phyloP scores from a whole-genome alignment of 257 asterid genomes.

The Cruciata laevipes region DNA sequence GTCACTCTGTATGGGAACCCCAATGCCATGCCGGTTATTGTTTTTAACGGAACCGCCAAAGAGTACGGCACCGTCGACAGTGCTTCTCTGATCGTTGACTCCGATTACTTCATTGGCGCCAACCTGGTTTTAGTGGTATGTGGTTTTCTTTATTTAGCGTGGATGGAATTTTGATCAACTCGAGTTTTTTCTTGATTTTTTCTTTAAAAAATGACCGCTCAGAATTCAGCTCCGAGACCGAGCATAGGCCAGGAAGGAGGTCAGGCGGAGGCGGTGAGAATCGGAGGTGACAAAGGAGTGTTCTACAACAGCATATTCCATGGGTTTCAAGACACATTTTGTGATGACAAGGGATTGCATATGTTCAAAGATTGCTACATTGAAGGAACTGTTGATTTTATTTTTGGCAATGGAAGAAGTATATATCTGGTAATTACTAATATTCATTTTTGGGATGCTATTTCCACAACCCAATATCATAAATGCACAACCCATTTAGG shows the following conservation, averaged over 20 bases:
- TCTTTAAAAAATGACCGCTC: background rate
- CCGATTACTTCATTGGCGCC: conserved; percentile 53
- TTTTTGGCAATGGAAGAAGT: conserved; percentile 64
- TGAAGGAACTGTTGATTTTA: conserved; percentile 82
- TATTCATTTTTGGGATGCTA: no score
- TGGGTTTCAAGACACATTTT: conserved; percentile 81
- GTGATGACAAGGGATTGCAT: conserved; percentile 61
- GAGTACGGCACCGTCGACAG: conserved; percentile 51
- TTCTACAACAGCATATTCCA: conserved; percentile 53
- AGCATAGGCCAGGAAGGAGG: conserved; percentile 27
- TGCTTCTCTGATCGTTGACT: conserved; percentile 45
- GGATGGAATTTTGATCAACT: no score
- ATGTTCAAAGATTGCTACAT: conserved; percentile 73
- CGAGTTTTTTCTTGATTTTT: background rate
- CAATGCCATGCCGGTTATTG: conserved; percentile 28
- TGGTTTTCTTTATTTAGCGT: background rate
- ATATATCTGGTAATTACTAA: conserved; percentile 46
- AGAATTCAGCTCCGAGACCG: conserved; percentile 76
- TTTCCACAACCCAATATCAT: no score
- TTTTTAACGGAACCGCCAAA: conserved; percentile 43
- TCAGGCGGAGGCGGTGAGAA: conserved; percentile 57
- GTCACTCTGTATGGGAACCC: conserved; percentile 58
- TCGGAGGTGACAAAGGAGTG: conserved; percentile 44
- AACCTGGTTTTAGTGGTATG: conserved; percentile 63
- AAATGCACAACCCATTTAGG: no score